phyloP scores from a whole-genome alignment of 2,329 filamentous ascomycete species.

The Samsoniella hepiali region DNA sequence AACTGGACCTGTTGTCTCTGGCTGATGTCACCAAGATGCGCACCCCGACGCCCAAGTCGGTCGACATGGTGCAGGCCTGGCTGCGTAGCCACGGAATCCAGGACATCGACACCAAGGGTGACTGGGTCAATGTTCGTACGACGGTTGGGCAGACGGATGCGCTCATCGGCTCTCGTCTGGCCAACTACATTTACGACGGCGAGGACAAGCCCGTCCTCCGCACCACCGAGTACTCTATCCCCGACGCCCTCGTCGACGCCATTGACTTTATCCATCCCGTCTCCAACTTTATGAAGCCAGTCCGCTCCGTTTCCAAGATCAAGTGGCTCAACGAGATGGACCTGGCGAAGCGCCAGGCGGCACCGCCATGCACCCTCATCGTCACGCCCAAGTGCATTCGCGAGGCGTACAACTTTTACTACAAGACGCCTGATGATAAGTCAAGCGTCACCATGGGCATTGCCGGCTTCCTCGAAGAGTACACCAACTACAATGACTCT shows the following conservation, averaged over 20 bases:
- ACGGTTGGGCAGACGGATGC: slow-evolving; percentile 38
- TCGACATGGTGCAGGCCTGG: slow-evolving; percentile 41
- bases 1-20: slow-evolving; percentile 32
- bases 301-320: slow-evolving; percentile 24
- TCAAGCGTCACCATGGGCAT: slow-evolving; percentile 43
- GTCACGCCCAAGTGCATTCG: slow-evolving; percentile 41
- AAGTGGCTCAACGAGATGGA: slow-evolving; percentile 13
- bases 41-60: slow-evolving; percentile 32
- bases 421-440: slow-evolving; percentile 27
- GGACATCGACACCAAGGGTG: slow-evolving; percentile 32
- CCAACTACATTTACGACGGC: slow-evolving; percentile 39
- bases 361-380: slow-evolving; percentile 31
- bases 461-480: slow-evolving; percentile 49
- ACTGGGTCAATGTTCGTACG: slow-evolving; percentile 43
- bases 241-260: slow-evolving; percentile 35
- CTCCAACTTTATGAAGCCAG: slow-evolving; percentile 47
- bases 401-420: slow-evolving; percentile 45
- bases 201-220: slow-evolving; percentile 37
- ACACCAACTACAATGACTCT: slow-evolving; percentile 43
- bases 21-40: slow-evolving; percentile 37
- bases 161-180: slow-evolving; percentile 41
- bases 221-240: slow-evolving; percentile 44
- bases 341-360: slow-evolving; percentile 23
- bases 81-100: slow-evolving; percentile 37
- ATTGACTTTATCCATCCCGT: slow-evolving; percentile 49